These are phyloP conservation scores for Saturnispora besseyi DNA, from an alignment of 805 yeast species.

Conservation along the genomic window DNA sequence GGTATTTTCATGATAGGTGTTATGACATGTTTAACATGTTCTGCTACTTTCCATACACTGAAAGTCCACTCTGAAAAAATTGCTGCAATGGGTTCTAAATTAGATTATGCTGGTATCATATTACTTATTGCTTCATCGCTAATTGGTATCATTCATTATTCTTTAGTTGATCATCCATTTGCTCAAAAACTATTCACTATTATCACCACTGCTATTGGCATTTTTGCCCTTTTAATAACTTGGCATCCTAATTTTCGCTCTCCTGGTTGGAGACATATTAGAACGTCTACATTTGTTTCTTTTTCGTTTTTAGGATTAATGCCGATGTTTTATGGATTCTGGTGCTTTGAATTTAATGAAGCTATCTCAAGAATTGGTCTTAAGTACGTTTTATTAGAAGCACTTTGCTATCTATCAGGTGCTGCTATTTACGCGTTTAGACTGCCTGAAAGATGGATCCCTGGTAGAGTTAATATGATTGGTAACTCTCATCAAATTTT, in stretches of 20 bases:
- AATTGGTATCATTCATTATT: slow-evolving; percentile 30
- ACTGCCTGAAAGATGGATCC: slow-evolving; percentile 61
- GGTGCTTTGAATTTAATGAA: slow-evolving; percentile 39
- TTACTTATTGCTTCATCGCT: slow-evolving; percentile 41
- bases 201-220: slow-evolving; percentile 48
- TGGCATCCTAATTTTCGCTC: slow-evolving; percentile 59
- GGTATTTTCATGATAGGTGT: slow-evolving; percentile 38
- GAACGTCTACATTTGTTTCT: slow-evolving; percentile 69
- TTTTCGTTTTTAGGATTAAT: slow-evolving; percentile 74
- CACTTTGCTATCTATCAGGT: slow-evolving; percentile 65
- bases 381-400: slow-evolving; percentile 60
- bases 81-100: slow-evolving; percentile 37
- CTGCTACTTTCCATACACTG: slow-evolving; percentile 42
- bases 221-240: slow-evolving; percentile 53
- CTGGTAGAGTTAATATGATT: slow-evolving; percentile 57
- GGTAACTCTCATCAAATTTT: slow-evolving; percentile 86
- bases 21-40: slow-evolving; percentile 36
- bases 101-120: slow-evolving; percentile 50
- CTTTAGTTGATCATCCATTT: slow-evolving; percentile 36
- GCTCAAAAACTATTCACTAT: slow-evolving; percentile 31
- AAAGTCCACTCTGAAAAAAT: slow-evolving; percentile 41
- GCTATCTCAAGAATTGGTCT: slow-evolving; percentile 46
- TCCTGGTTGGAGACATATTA: slow-evolving; percentile 60
- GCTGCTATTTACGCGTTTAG: slow-evolving; percentile 72
- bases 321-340: slow-evolving; percentile 53